phyloP scores from a whole-genome alignment of 306 rosid species.

The Vachellia pachyceras region DNA sequence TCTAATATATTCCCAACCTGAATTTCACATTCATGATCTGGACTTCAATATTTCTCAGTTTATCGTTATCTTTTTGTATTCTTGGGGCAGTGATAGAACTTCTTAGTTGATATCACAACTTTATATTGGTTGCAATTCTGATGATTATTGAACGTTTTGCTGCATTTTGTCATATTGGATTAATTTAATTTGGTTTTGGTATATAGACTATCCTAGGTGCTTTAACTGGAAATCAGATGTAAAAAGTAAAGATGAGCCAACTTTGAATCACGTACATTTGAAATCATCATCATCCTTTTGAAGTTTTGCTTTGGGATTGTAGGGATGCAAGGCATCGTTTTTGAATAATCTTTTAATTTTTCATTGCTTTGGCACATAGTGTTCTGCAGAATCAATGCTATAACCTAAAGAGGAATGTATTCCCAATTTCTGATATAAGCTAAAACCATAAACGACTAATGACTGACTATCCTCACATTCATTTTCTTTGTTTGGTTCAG shows the following conservation, averaged over 20 bases:
- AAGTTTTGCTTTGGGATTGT: background rate
- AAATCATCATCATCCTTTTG: background rate
- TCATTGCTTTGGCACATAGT: background rate
- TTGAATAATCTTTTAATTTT: background rate
- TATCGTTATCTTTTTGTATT: conserved; percentile 3
- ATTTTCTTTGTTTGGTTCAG: conserved; percentile 62
- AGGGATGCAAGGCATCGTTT: conserved; percentile 16
- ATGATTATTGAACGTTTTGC: background rate
- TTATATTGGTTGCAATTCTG: background rate
- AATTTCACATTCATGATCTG: conserved; percentile 35
- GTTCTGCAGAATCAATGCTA: conserved; percentile 5
- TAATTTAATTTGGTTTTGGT: no score
- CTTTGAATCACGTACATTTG: conserved; percentile 19
- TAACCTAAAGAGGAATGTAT: background rate
- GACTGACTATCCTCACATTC: background rate
- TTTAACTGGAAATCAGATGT: conserved; percentile 5
- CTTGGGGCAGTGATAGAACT: conserved; percentile 16
- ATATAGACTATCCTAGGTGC: conserved; percentile 19
- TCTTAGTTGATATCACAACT: conserved; percentile 8
- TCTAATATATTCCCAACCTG: conserved; percentile 12
- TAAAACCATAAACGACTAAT: background rate
- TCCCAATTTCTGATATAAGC: background rate
- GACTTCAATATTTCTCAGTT: conserved; percentile 25
- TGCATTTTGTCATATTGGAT: no score
- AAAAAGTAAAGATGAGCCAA: background rate